phyloP scores from a whole-genome alignment of 441 rosid genomes.

The Populus hybrid region DNA sequence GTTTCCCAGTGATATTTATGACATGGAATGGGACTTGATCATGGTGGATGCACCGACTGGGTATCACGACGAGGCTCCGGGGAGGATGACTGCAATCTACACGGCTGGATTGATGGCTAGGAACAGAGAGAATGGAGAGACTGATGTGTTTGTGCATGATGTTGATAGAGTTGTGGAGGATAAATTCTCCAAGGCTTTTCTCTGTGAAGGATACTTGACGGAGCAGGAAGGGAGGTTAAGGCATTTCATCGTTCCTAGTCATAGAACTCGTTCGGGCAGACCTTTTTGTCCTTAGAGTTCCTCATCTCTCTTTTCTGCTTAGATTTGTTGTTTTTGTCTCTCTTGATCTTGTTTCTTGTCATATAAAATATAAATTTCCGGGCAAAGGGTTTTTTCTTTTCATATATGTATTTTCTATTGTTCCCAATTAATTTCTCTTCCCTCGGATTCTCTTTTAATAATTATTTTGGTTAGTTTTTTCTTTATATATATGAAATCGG shows the following conservation, averaged over 20 bases:
- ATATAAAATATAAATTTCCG: not conserved
- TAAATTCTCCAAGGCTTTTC: conserved; percentile 64
- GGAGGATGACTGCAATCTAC: conserved; percentile 86
- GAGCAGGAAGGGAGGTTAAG: conserved; percentile 80
- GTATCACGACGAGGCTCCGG: conserved; percentile 83
- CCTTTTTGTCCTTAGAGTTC: conserved; percentile 58
- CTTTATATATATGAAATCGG: no score
- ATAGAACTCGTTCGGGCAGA: conserved; percentile 37
- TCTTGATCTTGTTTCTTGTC: not conserved
- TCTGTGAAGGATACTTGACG: conserved; percentile 72
- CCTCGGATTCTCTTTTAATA: no score
- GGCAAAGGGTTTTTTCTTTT: not conserved
- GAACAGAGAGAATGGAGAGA: conserved; percentile 59
- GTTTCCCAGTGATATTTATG: conserved; percentile 63
- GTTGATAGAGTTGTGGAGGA: conserved; percentile 75
- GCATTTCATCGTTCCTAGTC: conserved; percentile 74
- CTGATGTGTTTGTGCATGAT: conserved; percentile 85
- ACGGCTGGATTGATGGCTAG: conserved; percentile 89
- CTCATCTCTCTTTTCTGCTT: not conserved
- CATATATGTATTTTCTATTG: no score
- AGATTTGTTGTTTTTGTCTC: not conserved
- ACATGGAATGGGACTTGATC: conserved; percentile 71
- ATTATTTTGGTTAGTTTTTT: no score
- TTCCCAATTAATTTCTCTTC: no score
- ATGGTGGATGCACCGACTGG: conserved; percentile 96